phyloP scores from a whole-genome alignment of 306 rosid genomes.

The Argentina anserina region DNA sequence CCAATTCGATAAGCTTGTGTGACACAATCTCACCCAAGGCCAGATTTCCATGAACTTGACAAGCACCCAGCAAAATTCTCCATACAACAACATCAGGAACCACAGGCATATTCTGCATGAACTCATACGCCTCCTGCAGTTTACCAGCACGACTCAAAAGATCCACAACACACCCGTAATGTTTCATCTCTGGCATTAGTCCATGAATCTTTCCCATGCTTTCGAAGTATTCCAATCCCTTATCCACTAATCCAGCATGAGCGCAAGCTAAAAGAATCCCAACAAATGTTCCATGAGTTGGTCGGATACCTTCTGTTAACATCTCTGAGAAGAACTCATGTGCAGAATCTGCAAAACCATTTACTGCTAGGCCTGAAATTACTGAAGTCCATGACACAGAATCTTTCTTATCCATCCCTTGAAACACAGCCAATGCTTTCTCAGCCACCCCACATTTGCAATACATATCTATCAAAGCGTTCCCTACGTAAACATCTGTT shows the following conservation, averaged over 20 bases:
- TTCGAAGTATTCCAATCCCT: conserved; percentile 65
- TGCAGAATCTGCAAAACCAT: conserved; percentile 69
- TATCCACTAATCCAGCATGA: conserved; percentile 76
- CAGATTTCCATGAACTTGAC: conserved; percentile 71
- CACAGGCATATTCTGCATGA: conserved; percentile 63
- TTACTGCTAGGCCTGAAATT: conserved; percentile 80
- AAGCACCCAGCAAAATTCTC: conserved; percentile 78
- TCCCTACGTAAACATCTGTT: conserved; percentile 64
- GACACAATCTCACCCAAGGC: conserved; percentile 65
- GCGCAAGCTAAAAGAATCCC: conserved; percentile 77
- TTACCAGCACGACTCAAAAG: conserved; percentile 78
- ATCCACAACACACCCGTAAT: conserved; percentile 72
- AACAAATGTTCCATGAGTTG: conserved; percentile 67
- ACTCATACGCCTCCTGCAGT: conserved; percentile 64
- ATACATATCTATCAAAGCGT: conserved; percentile 78
- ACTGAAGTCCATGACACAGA: conserved; percentile 66
- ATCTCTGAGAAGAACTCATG: conserved; percentile 55
- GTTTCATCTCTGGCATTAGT: conserved; percentile 75
- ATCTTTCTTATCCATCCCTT: conserved; percentile 61
- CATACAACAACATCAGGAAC: conserved; percentile 64
- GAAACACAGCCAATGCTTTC: conserved; percentile 67
- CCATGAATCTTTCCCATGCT: conserved; percentile 66
- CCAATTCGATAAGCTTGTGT: conserved; percentile 67
- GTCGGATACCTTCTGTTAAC: conserved; percentile 53
- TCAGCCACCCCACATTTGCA: conserved; percentile 79